Base-by-base conservation (phyloP, 345 rosid genomes). In the Fremontodendron californicum region DNA sequence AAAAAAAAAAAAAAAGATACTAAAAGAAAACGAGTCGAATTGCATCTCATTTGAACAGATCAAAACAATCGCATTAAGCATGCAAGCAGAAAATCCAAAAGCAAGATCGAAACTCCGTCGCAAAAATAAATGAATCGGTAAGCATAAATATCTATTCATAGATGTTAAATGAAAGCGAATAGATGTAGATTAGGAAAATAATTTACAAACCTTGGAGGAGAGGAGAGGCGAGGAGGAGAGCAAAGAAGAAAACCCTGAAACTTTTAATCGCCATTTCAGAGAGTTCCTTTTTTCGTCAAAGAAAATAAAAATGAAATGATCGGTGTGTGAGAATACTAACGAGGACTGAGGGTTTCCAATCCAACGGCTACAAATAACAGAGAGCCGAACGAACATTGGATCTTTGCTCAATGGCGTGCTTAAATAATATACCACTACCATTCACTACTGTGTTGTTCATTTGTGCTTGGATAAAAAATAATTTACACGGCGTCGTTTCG, bases 211-310 rank as follows among this genome's bases (percentile, higher is more conserved):
- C 98, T 85, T 90, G 94, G 72, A 91, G 87, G 71, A 93, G 73
- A 82, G 95, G 92, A 68, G 90, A 89, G 0, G 86, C 64, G 18
- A 94, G 84, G 84, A 94, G 88, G 67, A 94, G 75, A 76, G 91
- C 88, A 70, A 89, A 80, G 89, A 94, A 80, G 80, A 91, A 74
- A 86, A 89, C 84, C 82, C 89, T 87, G 84, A 89, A 75, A 78
- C 51, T 72, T 71, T 71, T 81, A 87, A 77, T 86, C 79, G 81
- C 82, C 82, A 15, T 62, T 39, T 69, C 33, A 2, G 31, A 49
- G 43, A 40, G 12, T 23, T 74, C n/a, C 70, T 61, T 29, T 63
- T 13, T 23, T 9, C 58, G 73, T 65, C 73, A 27, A 2, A 45
- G 7, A 7, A 27, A 54, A 33, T 19, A 46, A 73, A 18, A 60